phyloP scores from a whole-genome alignment of 1,284 basidiomycete species.

The Abortiporus biennis region DNA sequence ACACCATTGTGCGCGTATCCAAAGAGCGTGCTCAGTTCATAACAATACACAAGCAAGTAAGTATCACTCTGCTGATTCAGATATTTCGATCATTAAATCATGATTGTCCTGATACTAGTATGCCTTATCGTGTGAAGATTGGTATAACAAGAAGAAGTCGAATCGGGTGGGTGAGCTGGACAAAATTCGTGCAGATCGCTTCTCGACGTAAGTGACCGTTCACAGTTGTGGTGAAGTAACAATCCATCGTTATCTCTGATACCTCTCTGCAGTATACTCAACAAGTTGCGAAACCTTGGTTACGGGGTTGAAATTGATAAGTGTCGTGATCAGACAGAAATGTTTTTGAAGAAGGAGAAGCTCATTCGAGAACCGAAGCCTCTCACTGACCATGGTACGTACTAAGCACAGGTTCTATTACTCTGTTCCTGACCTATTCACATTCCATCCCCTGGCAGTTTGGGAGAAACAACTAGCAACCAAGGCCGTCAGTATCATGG shows the following conservation, averaged over 20 bases:
- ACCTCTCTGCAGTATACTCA: not conserved
- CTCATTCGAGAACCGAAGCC: not conserved
- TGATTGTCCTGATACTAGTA: not conserved
- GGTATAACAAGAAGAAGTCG: not conserved
- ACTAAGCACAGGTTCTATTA: too few relatives aligned
- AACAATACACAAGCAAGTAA: too few relatives aligned
- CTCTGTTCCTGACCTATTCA: too few relatives aligned
- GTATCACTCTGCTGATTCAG: too few relatives aligned
- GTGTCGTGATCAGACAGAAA: not conserved
- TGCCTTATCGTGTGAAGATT: not conserved
- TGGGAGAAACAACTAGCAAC: too few relatives aligned
- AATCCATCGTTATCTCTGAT: not conserved
- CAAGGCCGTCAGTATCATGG: too few relatives aligned
- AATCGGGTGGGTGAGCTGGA: not conserved
- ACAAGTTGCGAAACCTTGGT: not conserved
- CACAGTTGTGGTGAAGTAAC: not conserved
- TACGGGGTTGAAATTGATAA: constrained; percentile 1
- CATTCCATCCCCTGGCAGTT: too few relatives aligned
- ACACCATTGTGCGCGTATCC: too few relatives aligned
- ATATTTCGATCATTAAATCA: not conserved
- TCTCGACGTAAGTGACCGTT: not conserved
- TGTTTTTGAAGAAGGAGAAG: not conserved
- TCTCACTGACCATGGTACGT: constrained; percentile 1
- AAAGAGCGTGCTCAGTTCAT: too few relatives aligned
- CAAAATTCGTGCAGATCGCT: not conserved